These are phyloP conservation scores for Perkinsus chesapeaki DNA, from an alignment of 169 alveolate species.

Conservation along the genomic window DNA sequence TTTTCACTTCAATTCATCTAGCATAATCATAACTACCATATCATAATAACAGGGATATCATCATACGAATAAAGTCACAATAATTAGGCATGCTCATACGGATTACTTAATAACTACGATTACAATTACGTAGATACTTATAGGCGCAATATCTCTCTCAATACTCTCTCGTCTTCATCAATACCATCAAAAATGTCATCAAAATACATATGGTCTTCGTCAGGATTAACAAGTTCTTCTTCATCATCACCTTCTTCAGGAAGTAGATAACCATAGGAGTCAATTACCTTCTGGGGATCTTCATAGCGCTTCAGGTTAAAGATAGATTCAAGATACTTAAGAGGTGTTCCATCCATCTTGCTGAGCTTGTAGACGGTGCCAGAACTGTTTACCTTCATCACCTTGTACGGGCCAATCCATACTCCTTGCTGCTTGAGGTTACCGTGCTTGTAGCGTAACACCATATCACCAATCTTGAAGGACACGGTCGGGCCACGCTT, in stretches of 20 bases:
- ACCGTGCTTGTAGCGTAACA: neutral
- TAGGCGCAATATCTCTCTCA: neutral
- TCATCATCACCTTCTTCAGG: neutral
- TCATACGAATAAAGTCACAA: too few relatives aligned
- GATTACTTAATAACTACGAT: neutral
- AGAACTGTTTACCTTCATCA: neutral
- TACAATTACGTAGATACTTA: neutral
- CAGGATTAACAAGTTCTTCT: too few relatives aligned
- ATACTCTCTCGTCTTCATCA: neutral
- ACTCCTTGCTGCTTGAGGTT: neutral
- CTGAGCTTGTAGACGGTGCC: neutral
- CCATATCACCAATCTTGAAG: neutral
- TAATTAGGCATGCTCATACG: too few relatives aligned
- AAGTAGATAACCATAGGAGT: neutral
- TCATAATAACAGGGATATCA: too few relatives aligned
- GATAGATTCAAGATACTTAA: neutral
- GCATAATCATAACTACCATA: too few relatives aligned
- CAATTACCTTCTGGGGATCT: neutral
- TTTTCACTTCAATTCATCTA: too few relatives aligned
- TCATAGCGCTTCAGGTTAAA: neutral
- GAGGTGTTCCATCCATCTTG: neutral
- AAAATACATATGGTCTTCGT: too few relatives aligned
- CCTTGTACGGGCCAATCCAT: neutral
- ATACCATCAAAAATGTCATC: neutral
- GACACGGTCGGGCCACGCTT: neutral